These are phyloP conservation scores for Barnettozyma siamensis DNA, from an alignment of 805 yeast genomes.

Conservation along the genomic window DNA sequence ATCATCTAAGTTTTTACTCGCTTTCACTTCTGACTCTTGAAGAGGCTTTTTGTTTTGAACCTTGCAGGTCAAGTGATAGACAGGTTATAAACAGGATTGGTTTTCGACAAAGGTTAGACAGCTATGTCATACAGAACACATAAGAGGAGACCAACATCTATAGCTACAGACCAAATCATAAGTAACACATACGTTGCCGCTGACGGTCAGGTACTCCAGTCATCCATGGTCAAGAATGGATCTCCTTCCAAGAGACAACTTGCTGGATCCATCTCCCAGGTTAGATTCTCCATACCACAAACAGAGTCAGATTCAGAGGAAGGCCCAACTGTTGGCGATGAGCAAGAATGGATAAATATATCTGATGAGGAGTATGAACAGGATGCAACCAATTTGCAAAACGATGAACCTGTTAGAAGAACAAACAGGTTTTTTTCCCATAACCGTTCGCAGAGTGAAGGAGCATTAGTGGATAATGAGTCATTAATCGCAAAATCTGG, in stretches of 20 bases:
- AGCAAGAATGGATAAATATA: conserved; percentile 1
- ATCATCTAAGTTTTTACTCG: too few relatives aligned
- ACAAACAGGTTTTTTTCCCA: neutral
- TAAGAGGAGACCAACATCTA: conserved; percentile 25
- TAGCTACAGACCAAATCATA: conserved; percentile 17
- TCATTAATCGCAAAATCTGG: conserved; percentile 5
- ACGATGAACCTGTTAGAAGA: conserved; percentile 7
- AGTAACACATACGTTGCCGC: conserved; percentile 21
- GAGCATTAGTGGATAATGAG: neutral
- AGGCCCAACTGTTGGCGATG: neutral
- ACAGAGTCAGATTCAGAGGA: neutral
- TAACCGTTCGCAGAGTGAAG: neutral
- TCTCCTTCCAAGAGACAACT: conserved; percentile 24
- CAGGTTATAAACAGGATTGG: too few relatives aligned
- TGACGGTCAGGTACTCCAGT: conserved; percentile 24
- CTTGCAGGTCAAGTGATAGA: too few relatives aligned
- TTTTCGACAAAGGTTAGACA: neutral
- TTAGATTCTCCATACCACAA: conserved; percentile 24
- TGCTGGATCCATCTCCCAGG: conserved; percentile 24
- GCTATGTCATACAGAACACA: conserved; percentile 22
- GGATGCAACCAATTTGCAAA: conserved; percentile 6
- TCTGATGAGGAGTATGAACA: conserved; percentile 13
- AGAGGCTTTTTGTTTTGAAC: too few relatives aligned
- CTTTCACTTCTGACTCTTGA: too few relatives aligned
- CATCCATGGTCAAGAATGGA: conserved; percentile 24